These are phyloP conservation scores for Meyerozyma athensensis DNA, from an alignment of 1,139 yeast species.

Conservation along the genomic window DNA sequence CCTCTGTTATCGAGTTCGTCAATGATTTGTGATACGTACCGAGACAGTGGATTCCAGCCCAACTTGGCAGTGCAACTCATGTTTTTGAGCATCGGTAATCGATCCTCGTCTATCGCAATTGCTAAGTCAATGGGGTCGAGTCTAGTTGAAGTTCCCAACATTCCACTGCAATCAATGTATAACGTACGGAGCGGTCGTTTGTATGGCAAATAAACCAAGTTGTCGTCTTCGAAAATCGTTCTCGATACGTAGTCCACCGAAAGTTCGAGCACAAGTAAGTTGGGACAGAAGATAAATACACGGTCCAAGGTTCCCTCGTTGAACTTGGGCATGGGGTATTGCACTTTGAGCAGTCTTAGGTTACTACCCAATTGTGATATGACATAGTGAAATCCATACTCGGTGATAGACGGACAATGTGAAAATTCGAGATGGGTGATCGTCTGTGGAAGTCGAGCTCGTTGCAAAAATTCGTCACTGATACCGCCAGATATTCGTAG, in stretches of 20 bases:
- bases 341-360: constrained; percentile 57
- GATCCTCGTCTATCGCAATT: constrained; percentile 72
- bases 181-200: constrained; percentile 61
- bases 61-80: constrained; percentile 69
- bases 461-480: constrained; percentile 68
- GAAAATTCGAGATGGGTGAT: constrained; percentile 73
- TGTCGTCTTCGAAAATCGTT: constrained; percentile 57
- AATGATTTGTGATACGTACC: constrained; percentile 48
- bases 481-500: constrained; percentile 86
- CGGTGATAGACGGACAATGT: constrained; percentile 76
- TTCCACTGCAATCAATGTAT: constrained; percentile 80
- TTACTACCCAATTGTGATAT: constrained; percentile 61
- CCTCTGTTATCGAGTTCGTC: constrained; percentile 36
- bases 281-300: constrained; percentile 72
- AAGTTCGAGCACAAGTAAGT: constrained; percentile 54
- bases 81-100: constrained; percentile 63
- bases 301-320: constrained; percentile 66
- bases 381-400: constrained; percentile 56
- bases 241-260: constrained; percentile 80
- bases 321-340: constrained; percentile 86
- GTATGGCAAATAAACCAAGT: constrained; percentile 33
- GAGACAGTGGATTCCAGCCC: constrained; percentile 83
- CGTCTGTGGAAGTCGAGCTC: constrained; percentile 64
- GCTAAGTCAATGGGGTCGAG: constrained; percentile 86
- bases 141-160: constrained; percentile 78